These are phyloP conservation scores for Cladophialophora yegresii DNA, from an alignment of 2,329 filamentous ascomycete genomes.

Conservation along the genomic window DNA sequence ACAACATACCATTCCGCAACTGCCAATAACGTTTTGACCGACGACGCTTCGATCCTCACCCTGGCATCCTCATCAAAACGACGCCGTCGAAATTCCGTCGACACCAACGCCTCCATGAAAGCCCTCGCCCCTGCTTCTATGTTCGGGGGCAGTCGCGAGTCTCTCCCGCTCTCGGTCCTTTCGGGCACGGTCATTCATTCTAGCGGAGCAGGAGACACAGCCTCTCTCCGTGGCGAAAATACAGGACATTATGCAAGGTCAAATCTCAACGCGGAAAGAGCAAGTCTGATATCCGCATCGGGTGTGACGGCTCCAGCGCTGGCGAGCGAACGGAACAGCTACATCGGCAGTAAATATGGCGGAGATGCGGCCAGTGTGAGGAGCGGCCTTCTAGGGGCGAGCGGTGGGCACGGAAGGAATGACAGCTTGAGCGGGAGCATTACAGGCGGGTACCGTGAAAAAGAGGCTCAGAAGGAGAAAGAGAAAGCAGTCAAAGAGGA, in stretches of 20 bases:
- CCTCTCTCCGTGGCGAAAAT: constrained; percentile 41
- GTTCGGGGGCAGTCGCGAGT: constrained; percentile 66
- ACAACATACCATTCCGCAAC: constrained; percentile 63
- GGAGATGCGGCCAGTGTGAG: constrained; percentile 79
- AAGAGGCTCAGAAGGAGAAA: constrained; percentile 18
- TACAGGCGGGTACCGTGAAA: constrained; percentile 24
- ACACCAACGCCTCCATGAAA: constrained; percentile 67
- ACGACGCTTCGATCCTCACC: constrained; percentile 67
- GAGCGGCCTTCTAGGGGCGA: constrained; percentile 72
- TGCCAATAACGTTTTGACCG: constrained; percentile 64
- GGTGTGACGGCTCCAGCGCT: constrained; percentile 64
- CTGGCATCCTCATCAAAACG: constrained; percentile 66
- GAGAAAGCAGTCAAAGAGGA: constrained; percentile 13
- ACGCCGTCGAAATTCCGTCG: constrained; percentile 62
- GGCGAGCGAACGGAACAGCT: constrained; percentile 75
- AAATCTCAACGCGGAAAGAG: constrained; percentile 60
- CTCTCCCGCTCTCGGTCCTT: constrained; percentile 63
- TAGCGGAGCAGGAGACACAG: constrained; percentile 44
- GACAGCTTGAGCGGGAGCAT: constrained; percentile 35
- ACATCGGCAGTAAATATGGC: constrained; percentile 65
- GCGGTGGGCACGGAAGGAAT: constrained; percentile 45
- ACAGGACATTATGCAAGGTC: constrained; percentile 53
- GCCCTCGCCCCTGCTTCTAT: constrained; percentile 65
- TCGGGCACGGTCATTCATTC: constrained; percentile 56
- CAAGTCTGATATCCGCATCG: constrained; percentile 73